Conservation (phyloP, 345 rosid genomes). For the Streptanthus diversifolius region DNA sequence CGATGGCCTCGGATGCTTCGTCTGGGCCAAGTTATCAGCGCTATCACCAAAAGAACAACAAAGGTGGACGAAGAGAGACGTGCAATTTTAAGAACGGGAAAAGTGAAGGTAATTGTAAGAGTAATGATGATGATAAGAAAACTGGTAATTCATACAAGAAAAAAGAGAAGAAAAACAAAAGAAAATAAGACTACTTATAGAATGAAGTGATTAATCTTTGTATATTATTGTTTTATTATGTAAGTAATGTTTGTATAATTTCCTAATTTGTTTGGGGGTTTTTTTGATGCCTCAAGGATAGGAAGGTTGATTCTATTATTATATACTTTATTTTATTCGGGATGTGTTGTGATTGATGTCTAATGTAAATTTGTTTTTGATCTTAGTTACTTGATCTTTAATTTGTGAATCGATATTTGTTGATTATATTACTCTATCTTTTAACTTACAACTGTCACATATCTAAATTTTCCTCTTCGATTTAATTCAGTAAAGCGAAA, state of each 20-base stretch:
- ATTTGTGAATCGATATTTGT: not conserved
- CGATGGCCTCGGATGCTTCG: conserved; percentile 81
- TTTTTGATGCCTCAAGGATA: conserved; percentile 10
- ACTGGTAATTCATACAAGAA: conserved; percentile 6
- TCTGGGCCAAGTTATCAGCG: conserved; percentile 51
- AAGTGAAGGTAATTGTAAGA: conserved; percentile 25
- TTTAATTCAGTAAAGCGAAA: not conserved
- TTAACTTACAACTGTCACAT: not conserved
- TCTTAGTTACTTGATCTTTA: not conserved
- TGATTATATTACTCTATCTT: not conserved
- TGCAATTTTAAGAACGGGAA: conserved; percentile 26
- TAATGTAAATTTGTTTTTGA: not conserved
- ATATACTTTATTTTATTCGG: not conserved
- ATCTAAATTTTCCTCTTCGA: not conserved
- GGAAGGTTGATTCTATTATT: conserved; percentile 5
- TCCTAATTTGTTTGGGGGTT: not conserved
- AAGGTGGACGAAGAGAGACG: conserved; percentile 1
- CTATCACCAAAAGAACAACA: conserved; percentile 20
- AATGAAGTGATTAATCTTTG: conserved; percentile 22
- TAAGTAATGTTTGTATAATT: conserved; percentile 9
- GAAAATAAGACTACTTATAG: conserved; percentile 20
- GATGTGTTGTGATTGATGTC: conserved; percentile 17
- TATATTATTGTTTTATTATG: not conserved
- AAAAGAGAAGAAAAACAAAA: conserved; percentile 28
- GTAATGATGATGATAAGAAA: conserved; percentile 28